Evolutionary conservation across 139 green algal species (phyloP).

Genomic region (Ettlia oleoabundans): DNA sequence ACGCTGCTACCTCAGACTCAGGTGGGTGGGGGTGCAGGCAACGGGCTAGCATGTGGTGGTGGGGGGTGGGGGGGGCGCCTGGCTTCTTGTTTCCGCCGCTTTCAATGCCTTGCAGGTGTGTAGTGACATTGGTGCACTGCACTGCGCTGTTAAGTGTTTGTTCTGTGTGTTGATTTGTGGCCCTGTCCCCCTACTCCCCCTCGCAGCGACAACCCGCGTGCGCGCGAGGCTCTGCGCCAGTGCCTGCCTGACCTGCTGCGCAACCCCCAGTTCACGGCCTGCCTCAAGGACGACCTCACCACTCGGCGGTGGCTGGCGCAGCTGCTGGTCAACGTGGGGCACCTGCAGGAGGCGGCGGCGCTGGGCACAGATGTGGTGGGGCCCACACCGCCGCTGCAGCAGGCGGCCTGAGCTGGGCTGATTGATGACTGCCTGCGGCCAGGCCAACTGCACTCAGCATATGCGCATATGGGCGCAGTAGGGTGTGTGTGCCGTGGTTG

Average conservation of each 20-base stretch:
- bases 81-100: too few species aligned
- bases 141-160: too few species aligned
- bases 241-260: constrained; percentile 93
- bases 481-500: too few species aligned
- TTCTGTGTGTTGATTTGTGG: not conserved
- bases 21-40: too few species aligned
- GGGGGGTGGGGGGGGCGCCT: too few species aligned
- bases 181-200: not conserved
- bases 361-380: constrained; percentile 64
- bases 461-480: too few species aligned
- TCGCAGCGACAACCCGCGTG: constrained; percentile 64
- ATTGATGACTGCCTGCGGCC: not conserved
- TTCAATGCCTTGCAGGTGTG: too few species aligned
- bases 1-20: constrained; percentile 96
- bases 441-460: too few species aligned
- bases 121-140: too few species aligned
- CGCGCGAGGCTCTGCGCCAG: constrained; percentile 91
- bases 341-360: constrained; percentile 60
- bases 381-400: constrained; percentile 66
- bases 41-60: too few species aligned
- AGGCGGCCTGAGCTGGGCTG: not conserved
- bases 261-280: constrained; percentile 89
- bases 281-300: constrained; percentile 93
- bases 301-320: constrained; percentile 92
- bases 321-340: constrained; percentile 94